Conservation (phyloP, 2,329 filamentous ascomycete species). For the Aspergillus jensenii region DNA sequence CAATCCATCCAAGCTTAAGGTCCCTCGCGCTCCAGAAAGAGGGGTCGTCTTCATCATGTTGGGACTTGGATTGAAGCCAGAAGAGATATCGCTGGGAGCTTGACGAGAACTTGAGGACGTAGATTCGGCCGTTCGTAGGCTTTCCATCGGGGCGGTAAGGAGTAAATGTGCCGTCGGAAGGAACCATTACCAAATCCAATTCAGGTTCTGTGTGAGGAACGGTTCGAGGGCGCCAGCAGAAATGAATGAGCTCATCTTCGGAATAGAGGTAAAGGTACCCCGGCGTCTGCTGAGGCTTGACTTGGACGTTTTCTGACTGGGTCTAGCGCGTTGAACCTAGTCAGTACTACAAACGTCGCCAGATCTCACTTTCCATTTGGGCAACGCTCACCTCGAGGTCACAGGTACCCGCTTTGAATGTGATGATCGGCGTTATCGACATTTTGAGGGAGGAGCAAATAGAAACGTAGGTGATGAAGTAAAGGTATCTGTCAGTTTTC, state of each 20-base stretch:
- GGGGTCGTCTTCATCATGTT: constrained; percentile 68
- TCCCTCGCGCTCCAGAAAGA: constrained; percentile 84
- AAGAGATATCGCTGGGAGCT: constrained; percentile 90
- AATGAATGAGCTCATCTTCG: constrained; percentile 93
- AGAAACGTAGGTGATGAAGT: not conserved
- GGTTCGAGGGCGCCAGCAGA: constrained; percentile 89
- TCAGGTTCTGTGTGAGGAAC: constrained; percentile 71
- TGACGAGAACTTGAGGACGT: constrained; percentile 88
- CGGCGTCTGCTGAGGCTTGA: constrained; percentile 69
- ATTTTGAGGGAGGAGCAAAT: constrained; percentile 50
- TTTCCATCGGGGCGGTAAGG: constrained; percentile 71
- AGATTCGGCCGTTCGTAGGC: constrained; percentile 80
- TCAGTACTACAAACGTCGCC: not conserved
- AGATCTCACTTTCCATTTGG: not conserved
- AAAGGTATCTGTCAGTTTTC: not conserved
- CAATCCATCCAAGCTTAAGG: constrained; percentile 81
- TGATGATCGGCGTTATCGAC: constrained; percentile 84
- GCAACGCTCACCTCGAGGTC: constrained; percentile 69
- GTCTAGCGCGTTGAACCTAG: constrained; percentile 33
- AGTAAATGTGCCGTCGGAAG: constrained; percentile 80
- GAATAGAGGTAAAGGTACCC: constrained; percentile 92
- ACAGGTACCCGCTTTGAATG: constrained; percentile 93
- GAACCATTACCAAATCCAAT: constrained; percentile 90
- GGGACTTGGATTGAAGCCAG: constrained; percentile 91
- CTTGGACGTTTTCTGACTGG: constrained; percentile 64